Conservation (phyloP, 1,139 yeast species). For the Candida mesenterica region DNA sequence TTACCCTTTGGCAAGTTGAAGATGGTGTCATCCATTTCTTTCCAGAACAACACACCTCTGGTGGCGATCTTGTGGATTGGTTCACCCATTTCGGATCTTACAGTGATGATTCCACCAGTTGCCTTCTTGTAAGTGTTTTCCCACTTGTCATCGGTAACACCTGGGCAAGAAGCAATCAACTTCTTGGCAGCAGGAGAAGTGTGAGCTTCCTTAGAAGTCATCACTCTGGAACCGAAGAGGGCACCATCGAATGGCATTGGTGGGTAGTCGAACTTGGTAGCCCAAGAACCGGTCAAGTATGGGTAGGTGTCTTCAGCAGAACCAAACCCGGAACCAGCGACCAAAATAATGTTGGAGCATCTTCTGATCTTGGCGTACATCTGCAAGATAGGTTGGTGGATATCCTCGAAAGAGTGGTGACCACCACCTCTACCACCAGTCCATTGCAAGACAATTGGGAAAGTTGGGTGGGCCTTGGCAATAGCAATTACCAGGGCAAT, state of each 20-base stretch:
- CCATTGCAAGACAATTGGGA: constrained; percentile 98
- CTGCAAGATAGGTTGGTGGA: constrained; percentile 95
- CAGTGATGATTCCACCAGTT: constrained; percentile 96
- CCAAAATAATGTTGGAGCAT: constrained; percentile 79
- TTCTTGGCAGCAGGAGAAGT: constrained; percentile 93
- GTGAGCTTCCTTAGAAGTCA: constrained; percentile 95
- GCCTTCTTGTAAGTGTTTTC: constrained; percentile 92
- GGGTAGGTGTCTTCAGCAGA: constrained; percentile 96
- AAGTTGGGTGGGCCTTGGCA: constrained; percentile 91
- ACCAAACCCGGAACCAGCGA: constrained; percentile 99
- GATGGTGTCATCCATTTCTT: constrained; percentile 91
- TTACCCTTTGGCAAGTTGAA: constrained; percentile 90
- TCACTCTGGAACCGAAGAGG: constrained; percentile 91
- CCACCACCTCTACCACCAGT: constrained; percentile 99
- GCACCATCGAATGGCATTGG: constrained; percentile 99
- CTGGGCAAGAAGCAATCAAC: constrained; percentile 86
- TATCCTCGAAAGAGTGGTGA: constrained; percentile 97
- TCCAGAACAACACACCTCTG: constrained; percentile 96
- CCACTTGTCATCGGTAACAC: constrained; percentile 89
- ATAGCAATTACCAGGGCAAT: constrained; percentile 82
- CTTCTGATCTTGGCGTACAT: constrained; percentile 95
- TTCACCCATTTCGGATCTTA: constrained; percentile 98
- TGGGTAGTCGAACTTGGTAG: constrained; percentile 79
- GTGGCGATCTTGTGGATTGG: constrained; percentile 99
- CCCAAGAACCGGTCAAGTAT: constrained; percentile 96